These are phyloP conservation scores for Trichoderma sp. DNA, from an alignment of 2,329 filamentous ascomycete genomes.

Conservation along the genomic window DNA sequence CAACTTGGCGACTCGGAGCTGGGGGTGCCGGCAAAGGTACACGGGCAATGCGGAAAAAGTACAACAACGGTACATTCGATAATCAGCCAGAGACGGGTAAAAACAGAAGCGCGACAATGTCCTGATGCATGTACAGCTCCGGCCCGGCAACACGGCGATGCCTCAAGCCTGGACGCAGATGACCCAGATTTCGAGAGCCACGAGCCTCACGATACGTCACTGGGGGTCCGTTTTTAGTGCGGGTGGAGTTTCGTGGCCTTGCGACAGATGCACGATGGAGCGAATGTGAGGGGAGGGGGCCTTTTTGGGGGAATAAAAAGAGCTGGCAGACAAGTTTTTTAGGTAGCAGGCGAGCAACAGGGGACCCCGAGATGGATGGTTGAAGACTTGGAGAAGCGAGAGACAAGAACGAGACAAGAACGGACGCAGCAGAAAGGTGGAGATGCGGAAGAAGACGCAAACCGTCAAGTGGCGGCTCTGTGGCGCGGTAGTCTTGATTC, in stretches of 20 bases:
- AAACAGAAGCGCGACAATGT: neutral
- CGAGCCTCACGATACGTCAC: slow-evolving; percentile 24
- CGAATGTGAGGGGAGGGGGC: neutral
- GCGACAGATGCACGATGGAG: slow-evolving; percentile 18
- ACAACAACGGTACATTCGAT: neutral
- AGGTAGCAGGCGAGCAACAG: neutral
- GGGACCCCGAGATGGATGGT: neutral
- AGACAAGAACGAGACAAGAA: neutral
- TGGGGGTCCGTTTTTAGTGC: slow-evolving; percentile 12
- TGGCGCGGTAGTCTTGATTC: neutral
- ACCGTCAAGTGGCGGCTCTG: neutral
- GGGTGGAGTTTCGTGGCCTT: slow-evolving; percentile 12
- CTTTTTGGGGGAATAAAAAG: neutral
- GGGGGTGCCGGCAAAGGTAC: slow-evolving; percentile 3
- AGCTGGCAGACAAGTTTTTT: neutral
- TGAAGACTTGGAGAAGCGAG: neutral
- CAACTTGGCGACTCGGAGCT: slow-evolving; percentile 9
- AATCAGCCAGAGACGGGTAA: neutral
- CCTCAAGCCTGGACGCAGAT: slow-evolving; percentile 22
- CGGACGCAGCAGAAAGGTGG: slow-evolving; percentile 6
- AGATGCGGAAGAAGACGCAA: neutral
- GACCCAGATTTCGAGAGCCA: slow-evolving; percentile 19
- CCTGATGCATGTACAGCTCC: slow-evolving; percentile 2
- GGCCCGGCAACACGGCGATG: slow-evolving; percentile 10
- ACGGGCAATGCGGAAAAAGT: neutral